A percentile compares a stretch with the other conserved stretches of the same genome.
Conservation (phyloP, 148 eudicot genomes). For the Rhododendron vialii region DNA sequence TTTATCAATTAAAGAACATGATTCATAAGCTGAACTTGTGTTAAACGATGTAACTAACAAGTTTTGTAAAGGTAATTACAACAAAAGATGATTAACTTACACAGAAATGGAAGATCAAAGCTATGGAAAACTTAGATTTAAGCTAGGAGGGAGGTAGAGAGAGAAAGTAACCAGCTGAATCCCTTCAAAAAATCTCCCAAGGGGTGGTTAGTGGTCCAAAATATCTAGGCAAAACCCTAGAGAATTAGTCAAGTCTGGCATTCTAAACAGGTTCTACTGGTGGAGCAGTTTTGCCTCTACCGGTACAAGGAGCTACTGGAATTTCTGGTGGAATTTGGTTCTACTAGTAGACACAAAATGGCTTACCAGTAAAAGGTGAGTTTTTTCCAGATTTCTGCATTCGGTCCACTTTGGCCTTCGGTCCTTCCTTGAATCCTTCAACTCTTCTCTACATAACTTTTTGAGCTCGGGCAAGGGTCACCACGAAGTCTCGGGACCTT, state of each 20-base stretch:
- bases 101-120: background rate
- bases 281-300: background rate
- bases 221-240: background rate
- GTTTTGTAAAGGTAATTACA: background rate
- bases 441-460: background rate
- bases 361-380: background rate
- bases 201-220: background rate
- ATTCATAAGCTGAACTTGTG: too few relatives aligned
- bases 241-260: background rate
- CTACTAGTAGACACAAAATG: background rate
- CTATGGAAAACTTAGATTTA: background rate
- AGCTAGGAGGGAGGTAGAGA: background rate
- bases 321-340: background rate
- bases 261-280: background rate
- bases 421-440: background rate
- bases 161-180: background rate
- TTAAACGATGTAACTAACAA: too few relatives aligned
- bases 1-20: too few relatives aligned
- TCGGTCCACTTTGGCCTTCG: background rate
- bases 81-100: background rate
- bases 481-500: background rate
- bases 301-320: background rate
- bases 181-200: background rate
- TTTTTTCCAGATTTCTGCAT: background rate
- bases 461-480: background rate